Evolutionary conservation across 768 basidiomycete genomes (phyloP), one percentile per base, ranked within the genome.

Genomic region (Leccinum obscurum): DNA sequence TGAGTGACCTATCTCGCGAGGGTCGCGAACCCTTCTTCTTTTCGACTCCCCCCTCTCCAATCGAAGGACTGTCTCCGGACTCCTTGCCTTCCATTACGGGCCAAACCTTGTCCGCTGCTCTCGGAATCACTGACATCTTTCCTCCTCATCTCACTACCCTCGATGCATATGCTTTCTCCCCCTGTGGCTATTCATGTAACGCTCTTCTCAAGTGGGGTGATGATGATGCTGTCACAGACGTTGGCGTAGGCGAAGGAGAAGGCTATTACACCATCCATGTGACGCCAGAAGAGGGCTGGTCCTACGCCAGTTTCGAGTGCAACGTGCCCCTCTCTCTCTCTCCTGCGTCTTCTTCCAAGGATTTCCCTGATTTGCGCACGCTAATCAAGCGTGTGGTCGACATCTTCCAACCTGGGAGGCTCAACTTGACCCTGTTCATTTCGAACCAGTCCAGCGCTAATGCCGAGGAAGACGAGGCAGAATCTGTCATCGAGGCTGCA

Each of bases 231-330:
- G 63, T 59, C 30, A 58, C 72, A 57, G 68, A 74, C 37, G 63
- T 58, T 34, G 59, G 62, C 22, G 56, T 52, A 22, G 85, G 86
- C n/a, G 97, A 52, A 22, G 85, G 86, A 15, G 97, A 98, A 74
- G 93, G 96, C 41, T 99, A 99, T 76, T 98, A 93, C 73, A 98
- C 94, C 7, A 96, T 99, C 58, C 97, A 99, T 72, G 96, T 98
- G 61, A 99, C 97, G 1, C 97, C 97, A 28, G 97, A 98, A 75
- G 88, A 92, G 68, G 96, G 92, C 58, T 98, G 94, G 91, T 97
- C 95, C 51, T 99, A 97, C 75, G 97, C 97, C 64, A 93, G 91
- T 68, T 98, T 99, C 78, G 97, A 99, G 77, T 96, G 93, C 78
- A 99, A 99, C 75, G 86, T 97, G n/a, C 93, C 93, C 4, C 78